These are phyloP conservation scores for Wallacemonas sp. DNA, from an alignment of 208 protist species.

Conservation along the genomic window DNA sequence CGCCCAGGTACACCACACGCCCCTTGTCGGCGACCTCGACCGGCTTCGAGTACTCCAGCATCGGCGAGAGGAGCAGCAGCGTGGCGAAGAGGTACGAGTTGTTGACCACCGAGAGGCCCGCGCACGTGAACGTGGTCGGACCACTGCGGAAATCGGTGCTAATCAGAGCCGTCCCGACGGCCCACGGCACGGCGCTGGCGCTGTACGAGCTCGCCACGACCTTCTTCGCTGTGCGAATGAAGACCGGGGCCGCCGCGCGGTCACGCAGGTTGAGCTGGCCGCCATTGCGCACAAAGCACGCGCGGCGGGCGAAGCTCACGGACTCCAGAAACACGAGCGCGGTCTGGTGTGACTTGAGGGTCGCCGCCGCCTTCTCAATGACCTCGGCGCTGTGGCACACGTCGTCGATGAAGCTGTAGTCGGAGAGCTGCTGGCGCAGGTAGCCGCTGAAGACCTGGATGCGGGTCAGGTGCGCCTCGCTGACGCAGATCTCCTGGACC, in stretches of 20 bases:
- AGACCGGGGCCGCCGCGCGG: constrained; percentile 70
- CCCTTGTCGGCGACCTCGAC: constrained; percentile 47
- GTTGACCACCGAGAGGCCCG: constrained; percentile 65
- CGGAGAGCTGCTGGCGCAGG: constrained; percentile 73
- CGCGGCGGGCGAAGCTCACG: constrained; percentile 59
- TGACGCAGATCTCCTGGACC: constrained; percentile 44
- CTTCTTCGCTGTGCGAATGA: constrained; percentile 87
- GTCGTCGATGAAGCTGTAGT: constrained; percentile 84
- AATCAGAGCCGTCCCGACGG: constrained; percentile 56
- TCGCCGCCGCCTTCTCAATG: constrained; percentile 35
- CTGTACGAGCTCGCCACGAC: constrained; percentile 46
- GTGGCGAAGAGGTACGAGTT: constrained; percentile 79
- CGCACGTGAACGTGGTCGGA: constrained; percentile 43
- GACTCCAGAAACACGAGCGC: constrained; percentile 73
- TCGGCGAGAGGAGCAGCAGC: constrained; percentile 78
- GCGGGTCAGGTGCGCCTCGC: constrained; percentile 59
- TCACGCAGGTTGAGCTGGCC: constrained; percentile 64
- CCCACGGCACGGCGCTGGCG: constrained; percentile 65
- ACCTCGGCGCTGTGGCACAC: constrained; percentile 32
- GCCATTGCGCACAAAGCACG: constrained; percentile 71
- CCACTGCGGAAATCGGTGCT: constrained; percentile 65
- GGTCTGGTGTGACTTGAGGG: constrained; percentile 55
- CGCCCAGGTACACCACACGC: constrained; percentile 78
- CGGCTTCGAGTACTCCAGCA: constrained; percentile 82
- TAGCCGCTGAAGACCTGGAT: constrained; percentile 64